Evolutionary conservation across 345 rosid species (phyloP).

Genomic region (Arabidopsis suecica): DNA sequence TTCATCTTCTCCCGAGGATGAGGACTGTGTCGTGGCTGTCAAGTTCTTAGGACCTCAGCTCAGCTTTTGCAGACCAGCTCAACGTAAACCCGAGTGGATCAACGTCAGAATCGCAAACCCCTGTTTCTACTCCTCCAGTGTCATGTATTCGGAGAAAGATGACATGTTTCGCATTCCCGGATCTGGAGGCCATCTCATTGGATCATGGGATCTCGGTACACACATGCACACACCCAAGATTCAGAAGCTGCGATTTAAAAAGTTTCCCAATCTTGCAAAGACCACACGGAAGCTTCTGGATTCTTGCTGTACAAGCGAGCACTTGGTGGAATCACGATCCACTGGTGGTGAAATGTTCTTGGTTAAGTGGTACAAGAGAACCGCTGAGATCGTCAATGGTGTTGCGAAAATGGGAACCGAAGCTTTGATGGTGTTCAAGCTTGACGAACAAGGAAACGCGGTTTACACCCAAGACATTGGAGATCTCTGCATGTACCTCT

Average conservation of each 20-base stretch:
- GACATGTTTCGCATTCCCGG: neutral
- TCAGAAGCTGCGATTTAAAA: no score
- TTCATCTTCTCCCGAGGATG: neutral
- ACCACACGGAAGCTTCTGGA: no score
- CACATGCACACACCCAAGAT: no score
- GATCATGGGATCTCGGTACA: neutral
- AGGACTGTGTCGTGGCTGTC: neutral
- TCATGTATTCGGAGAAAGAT: neutral
- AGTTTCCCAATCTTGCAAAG: no score
- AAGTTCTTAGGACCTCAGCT: neutral
- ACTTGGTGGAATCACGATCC: no score
- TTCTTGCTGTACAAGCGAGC: no score
- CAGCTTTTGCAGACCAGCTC: neutral
- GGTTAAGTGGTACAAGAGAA: neutral
- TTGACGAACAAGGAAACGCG: neutral
- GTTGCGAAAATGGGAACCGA: neutral
- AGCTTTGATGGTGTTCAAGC: no score
- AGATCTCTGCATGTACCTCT: neutral
- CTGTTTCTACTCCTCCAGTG: no score
- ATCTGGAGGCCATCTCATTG: neutral
- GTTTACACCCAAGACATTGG: neutral
- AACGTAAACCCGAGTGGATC: neutral
- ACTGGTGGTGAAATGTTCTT: no score
- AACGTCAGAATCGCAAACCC: no score
- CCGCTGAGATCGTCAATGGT: neutral